These are phyloP conservation scores for Spongispora temasekensis DNA, from an alignment of 1,284 basidiomycete genomes.

Conservation along the genomic window DNA sequence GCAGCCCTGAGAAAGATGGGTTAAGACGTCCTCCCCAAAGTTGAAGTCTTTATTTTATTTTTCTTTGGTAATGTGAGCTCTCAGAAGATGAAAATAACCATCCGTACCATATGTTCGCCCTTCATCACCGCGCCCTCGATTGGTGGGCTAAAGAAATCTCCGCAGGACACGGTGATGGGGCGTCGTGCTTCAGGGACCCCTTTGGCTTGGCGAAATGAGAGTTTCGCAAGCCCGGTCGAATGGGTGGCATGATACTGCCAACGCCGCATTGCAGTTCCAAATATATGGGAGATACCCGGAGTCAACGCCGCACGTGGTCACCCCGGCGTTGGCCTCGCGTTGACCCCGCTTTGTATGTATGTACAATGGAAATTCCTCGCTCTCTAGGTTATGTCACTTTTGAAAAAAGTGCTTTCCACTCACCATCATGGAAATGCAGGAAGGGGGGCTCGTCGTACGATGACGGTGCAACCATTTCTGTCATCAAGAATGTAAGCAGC, in stretches of 20 bases:
- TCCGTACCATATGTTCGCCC: slow-evolving; percentile 13
- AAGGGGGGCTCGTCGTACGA: slow-evolving; percentile 11
- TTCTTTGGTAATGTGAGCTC: not conserved
- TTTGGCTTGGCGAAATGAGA: slow-evolving; percentile 7
- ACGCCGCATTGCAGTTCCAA: too few relatives aligned
- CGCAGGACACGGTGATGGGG: slow-evolving; percentile 9
- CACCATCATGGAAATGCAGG: slow-evolving; percentile 16
- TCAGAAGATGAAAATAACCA: not conserved
- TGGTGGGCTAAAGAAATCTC: slow-evolving; percentile 22
- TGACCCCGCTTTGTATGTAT: too few relatives aligned
- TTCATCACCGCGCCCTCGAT: slow-evolving; percentile 21
- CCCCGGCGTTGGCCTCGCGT: too few relatives aligned
- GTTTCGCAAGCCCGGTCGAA: slow-evolving; percentile 5
- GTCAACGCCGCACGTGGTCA: too few relatives aligned
- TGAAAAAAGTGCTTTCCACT: slow-evolving; percentile 2
- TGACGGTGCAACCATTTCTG: not conserved
- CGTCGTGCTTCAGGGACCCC: not conserved
- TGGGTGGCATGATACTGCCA: slow-evolving; percentile 13
- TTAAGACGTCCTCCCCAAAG: slow-evolving; percentile 4
- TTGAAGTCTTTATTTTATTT: slow-evolving; percentile 10
- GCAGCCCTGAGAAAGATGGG: slow-evolving; percentile 10
- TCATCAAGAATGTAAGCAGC: too few relatives aligned
- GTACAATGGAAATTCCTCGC: not conserved
- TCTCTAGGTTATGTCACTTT: not conserved
- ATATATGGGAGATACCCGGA: too few relatives aligned